phyloP scores from a whole-genome alignment of 108 stramenopile genomes.

The Cylindrotheca fusiformis region DNA sequence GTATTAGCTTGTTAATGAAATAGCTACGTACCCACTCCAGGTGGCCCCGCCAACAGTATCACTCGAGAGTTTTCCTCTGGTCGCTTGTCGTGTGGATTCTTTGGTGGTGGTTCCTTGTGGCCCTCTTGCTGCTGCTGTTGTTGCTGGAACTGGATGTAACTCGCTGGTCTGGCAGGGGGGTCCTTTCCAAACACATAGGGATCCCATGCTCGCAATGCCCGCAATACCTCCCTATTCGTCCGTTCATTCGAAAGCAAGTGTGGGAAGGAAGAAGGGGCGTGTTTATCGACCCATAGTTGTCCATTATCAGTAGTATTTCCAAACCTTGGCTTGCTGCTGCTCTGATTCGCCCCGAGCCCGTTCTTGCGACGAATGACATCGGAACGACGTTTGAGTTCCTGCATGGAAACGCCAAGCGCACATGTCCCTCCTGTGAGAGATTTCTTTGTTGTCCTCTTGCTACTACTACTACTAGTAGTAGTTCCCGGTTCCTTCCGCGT shows the following conservation, averaged over 20 bases:
- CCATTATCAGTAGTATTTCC: constrained; percentile 1
- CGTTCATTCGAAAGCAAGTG: constrained; percentile 92
- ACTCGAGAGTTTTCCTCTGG: constrained; percentile 68
- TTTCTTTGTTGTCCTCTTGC: constrained; percentile 15
- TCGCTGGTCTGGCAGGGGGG: constrained; percentile 50
- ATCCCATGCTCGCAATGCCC: constrained; percentile 90
- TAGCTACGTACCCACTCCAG: constrained; percentile 78
- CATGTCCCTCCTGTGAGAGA: constrained; percentile 3
- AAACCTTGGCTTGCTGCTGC: background rate
- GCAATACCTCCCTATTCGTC: constrained; percentile 92
- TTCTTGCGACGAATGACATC: constrained; percentile 13
- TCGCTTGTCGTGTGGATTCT: constrained; percentile 51
- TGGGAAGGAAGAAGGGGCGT: constrained; percentile 86
- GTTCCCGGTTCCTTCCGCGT: constrained; percentile 8
- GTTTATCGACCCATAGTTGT: constrained; percentile 89
- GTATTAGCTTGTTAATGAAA: background rate
- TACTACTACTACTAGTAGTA: constrained; percentile 11
- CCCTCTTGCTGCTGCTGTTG: constrained; percentile 6
- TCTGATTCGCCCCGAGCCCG: background rate
- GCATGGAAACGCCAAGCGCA: constrained; percentile 13
- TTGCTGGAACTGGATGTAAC: constrained; percentile 6
- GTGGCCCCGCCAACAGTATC: constrained; percentile 87
- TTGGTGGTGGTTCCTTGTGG: constrained; percentile 2
- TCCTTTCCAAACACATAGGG: constrained; percentile 88
- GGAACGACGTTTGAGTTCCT: background rate